These are phyloP conservation scores for Candida tammaniensis DNA, from an alignment of 805 yeast genomes.

Conservation along the genomic window DNA sequence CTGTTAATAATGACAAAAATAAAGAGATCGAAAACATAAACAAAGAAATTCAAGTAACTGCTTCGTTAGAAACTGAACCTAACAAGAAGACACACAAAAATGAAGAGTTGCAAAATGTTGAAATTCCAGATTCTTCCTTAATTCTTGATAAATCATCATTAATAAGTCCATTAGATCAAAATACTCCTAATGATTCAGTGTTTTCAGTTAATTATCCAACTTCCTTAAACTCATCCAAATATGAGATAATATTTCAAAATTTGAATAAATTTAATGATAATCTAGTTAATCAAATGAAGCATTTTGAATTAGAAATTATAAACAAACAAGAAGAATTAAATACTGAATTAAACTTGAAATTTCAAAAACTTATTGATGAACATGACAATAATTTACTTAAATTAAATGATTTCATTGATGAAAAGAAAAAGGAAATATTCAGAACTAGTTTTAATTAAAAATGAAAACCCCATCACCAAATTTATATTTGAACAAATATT, in stretches of 20 bases:
- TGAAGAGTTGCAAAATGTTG: no score
- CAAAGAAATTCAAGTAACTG: no score
- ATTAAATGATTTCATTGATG: conserved; percentile 5
- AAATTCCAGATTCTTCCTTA: no score
- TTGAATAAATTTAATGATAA: conserved; percentile 2
- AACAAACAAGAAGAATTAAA: conserved; percentile 3
- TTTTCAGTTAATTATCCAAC: not conserved
- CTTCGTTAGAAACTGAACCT: no score
- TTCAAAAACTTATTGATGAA: conserved; percentile 3
- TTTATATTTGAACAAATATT: no score
- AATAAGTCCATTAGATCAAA: conserved; percentile 2
- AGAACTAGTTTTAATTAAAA: conserved; percentile 3
- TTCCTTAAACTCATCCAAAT: not conserved
- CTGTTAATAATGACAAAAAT: no score
- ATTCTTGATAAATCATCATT: no score
- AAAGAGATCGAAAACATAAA: no score
- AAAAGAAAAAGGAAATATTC: conserved; percentile 6
- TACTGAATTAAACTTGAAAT: conserved; percentile 4
- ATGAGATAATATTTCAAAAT: conserved; percentile 3
- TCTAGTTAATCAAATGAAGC: conserved; percentile 3
- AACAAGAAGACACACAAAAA: no score
- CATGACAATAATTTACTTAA: conserved; percentile 5
- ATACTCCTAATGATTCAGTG: not conserved
- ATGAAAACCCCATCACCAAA: no score
- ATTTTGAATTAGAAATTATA: conserved; percentile 4